phyloP scores from a whole-genome alignment of 2,329 filamentous ascomycete species.

The Colletotrichum spinosum region DNA sequence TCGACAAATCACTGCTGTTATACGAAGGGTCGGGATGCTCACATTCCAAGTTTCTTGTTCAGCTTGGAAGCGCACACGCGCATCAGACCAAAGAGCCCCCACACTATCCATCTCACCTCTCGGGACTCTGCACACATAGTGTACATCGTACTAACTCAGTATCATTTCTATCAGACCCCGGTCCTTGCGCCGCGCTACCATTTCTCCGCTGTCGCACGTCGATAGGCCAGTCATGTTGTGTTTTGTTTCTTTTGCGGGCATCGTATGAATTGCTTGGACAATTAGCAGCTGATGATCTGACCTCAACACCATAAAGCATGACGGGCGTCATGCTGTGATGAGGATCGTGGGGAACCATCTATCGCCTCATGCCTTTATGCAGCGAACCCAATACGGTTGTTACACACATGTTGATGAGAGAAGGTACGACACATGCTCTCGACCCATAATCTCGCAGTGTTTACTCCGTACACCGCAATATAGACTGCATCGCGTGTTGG shows the following conservation, averaged over 20 bases:
- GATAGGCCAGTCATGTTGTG: slow-evolving; percentile 21
- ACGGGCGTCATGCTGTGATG: slow-evolving; percentile 22
- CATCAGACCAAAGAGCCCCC: slow-evolving; percentile 16
- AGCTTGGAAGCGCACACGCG: slow-evolving; percentile 4
- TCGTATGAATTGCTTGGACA: slow-evolving; percentile 28
- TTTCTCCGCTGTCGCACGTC: slow-evolving; percentile 33
- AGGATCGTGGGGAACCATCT: slow-evolving; percentile 17
- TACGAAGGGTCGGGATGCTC: background rate
- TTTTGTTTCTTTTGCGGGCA: slow-evolving; percentile 33
- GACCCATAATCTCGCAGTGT: slow-evolving; percentile 10
- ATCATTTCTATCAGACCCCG: slow-evolving; percentile 25
- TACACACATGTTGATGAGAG: background rate
- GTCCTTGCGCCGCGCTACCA: slow-evolving; percentile 34
- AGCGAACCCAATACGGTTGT: background rate
- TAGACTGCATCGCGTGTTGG: slow-evolving; percentile 26
- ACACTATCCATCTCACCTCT: slow-evolving; percentile 24
- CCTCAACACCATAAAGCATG: slow-evolving; percentile 17
- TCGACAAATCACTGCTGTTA: background rate
- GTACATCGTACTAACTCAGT: no score
- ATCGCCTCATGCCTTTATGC: slow-evolving; percentile 22
- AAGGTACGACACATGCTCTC: background rate
- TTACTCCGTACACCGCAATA: slow-evolving; percentile 26
- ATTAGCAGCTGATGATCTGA: slow-evolving; percentile 33
- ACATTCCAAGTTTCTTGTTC: slow-evolving; percentile 24
- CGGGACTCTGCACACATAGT: slow-evolving; percentile 33